Conservation (phyloP, 2,329 filamentous ascomycete genomes). For the Ceratocystis destructans region DNA sequence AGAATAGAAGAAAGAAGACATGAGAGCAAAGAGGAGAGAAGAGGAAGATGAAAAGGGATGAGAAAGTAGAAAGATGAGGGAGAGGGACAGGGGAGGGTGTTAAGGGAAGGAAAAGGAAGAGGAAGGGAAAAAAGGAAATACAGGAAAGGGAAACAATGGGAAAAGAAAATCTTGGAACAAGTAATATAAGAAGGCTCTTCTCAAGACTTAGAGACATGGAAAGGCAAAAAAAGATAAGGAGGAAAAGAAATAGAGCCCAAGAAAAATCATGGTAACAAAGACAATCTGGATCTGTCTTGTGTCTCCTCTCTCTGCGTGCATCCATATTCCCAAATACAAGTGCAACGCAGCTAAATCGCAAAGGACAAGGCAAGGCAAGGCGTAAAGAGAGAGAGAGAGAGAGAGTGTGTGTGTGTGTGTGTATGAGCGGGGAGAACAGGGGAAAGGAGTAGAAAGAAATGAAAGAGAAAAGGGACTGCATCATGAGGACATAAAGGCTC, state of each 20-base stretch:
- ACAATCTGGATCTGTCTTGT: not conserved
- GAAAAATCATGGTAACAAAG: not conserved
- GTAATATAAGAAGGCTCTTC: slow-evolving; percentile 19
- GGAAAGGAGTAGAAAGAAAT: slow-evolving; percentile 1
- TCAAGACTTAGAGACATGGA: slow-evolving; percentile 21
- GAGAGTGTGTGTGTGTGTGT: not conserved
- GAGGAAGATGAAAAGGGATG: no score
- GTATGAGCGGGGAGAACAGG: not conserved
- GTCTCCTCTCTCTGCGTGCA: not conserved
- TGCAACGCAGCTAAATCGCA: not conserved
- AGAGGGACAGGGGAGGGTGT: no score
- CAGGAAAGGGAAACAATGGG: slow-evolving; percentile 23
- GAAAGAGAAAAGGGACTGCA: not conserved
- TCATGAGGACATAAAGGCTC: not conserved
- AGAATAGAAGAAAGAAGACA: not conserved
- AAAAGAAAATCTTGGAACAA: slow-evolving; percentile 21
- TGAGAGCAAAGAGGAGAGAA: not conserved
- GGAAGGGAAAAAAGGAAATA: no score
- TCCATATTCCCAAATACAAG: slow-evolving; percentile 18
- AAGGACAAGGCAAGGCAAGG: not conserved
- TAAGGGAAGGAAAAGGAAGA: no score
- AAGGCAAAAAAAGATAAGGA: slow-evolving; percentile 19
- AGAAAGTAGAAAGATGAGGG: no score
- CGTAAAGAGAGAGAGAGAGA: not conserved
- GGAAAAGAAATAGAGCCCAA: slow-evolving; percentile 8